Conservation (phyloP, 1,139 yeast species). For the Kodamaea suecica region DNA sequence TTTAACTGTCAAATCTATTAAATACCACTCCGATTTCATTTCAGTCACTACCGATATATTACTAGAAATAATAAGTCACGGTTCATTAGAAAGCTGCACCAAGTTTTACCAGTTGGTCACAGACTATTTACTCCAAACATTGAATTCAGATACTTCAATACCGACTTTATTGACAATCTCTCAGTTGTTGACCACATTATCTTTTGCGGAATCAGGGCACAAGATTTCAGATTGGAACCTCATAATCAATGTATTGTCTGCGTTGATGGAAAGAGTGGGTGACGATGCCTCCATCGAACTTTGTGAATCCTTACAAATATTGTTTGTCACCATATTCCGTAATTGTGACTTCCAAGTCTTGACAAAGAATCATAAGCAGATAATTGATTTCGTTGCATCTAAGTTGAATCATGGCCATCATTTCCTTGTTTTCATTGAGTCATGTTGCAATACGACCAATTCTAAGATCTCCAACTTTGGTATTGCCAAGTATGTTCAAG, state of each 20-base stretch:
- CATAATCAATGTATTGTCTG: conserved; percentile 2
- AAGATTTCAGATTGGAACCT: conserved; percentile 49
- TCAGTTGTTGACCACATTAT: conserved; percentile 40
- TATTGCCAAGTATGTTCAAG: conserved; percentile 44
- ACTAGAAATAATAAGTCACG: conserved; percentile 61
- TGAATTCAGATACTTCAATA: conserved; percentile 13
- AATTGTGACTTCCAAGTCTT: conserved; percentile 54
- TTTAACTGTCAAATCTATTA: conserved; percentile 18
- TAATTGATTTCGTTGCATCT: conserved; percentile 34
- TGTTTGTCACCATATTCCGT: conserved; percentile 52
- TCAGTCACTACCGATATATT: conserved; percentile 58
- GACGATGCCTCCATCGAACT: conserved; percentile 6
- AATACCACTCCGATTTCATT: conserved; percentile 23
- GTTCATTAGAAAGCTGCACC: conserved; percentile 51
- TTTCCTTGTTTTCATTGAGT: conserved; percentile 50
- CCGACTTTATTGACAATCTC: conserved; percentile 19
- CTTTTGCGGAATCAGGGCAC: conserved; percentile 68
- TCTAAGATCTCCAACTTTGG: conserved; percentile 50
- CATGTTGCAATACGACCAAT: conserved; percentile 39
- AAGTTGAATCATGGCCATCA: conserved; percentile 29
- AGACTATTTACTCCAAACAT: conserved; percentile 18
- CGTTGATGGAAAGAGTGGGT: conserved; percentile 12
- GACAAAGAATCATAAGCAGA: conserved; percentile 44
- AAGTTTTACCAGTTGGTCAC: conserved; percentile 41
- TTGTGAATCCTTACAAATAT: conserved; percentile 34